phyloP scores from a whole-genome alignment of 495 filamentous ascomycete species.

The Hypoxylon rickii region DNA sequence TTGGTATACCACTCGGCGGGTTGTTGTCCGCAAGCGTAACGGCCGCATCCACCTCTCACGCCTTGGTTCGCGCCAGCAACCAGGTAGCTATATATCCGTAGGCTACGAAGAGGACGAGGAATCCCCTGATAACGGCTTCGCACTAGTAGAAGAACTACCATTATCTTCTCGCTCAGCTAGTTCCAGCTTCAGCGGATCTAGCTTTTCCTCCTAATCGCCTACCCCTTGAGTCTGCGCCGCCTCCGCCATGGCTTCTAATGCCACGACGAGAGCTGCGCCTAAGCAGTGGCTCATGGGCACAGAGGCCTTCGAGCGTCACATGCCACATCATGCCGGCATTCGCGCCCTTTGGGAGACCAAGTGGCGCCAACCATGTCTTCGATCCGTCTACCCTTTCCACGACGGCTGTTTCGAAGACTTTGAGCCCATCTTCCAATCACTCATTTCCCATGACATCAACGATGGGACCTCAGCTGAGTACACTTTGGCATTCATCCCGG shows the following conservation, averaged over 20 bases:
- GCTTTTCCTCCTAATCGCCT: neutral
- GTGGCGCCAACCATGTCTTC: conserved; percentile 71
- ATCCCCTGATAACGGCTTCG: conserved; percentile 21
- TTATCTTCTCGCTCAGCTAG: conserved; percentile 12
- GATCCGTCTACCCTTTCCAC: conserved; percentile 79
- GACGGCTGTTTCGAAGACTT: conserved; percentile 74
- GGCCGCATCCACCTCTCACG: conserved; percentile 33
- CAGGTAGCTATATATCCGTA: conserved; percentile 13
- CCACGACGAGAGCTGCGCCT: conserved; percentile 20
- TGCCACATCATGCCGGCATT: conserved; percentile 72
- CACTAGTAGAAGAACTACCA: conserved; percentile 19
- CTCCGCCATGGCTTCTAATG: conserved; percentile 17
- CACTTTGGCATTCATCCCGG: conserved; percentile 64
- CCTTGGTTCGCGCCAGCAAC: conserved; percentile 18
- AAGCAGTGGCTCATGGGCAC: conserved; percentile 46
- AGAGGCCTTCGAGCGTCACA: conserved; percentile 56
- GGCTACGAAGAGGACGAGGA: conserved; percentile 16
- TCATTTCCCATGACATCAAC: conserved; percentile 64
- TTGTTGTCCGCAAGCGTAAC: conserved; percentile 34
- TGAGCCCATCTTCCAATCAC: conserved; percentile 66
- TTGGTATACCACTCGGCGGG: conserved; percentile 28
- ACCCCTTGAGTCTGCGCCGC: neutral
- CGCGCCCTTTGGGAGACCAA: conserved; percentile 79
- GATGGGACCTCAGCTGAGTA: conserved; percentile 68
- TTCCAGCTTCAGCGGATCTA: conserved; percentile 26